phyloP scores from a whole-genome alignment of 805 yeast species.

The Barnettozyma salicaria region DNA sequence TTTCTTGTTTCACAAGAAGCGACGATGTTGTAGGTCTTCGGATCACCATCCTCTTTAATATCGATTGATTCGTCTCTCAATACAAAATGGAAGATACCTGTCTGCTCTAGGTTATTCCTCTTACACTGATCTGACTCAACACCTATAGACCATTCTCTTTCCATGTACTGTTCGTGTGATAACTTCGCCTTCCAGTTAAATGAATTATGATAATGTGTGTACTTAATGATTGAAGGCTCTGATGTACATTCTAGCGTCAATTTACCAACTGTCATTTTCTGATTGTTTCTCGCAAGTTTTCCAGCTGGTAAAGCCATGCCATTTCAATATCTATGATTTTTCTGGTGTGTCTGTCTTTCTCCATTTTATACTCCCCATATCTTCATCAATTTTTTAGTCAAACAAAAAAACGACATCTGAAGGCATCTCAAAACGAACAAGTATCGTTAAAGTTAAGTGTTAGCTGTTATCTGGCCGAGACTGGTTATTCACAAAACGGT shows the following conservation, averaged over 20 bases:
- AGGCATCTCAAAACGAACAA: conserved; percentile 5
- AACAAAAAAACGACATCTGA: conserved; percentile 7
- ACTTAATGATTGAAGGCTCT: conserved; percentile 31
- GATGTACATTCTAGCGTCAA: conserved; percentile 14
- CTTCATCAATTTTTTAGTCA: too few species aligned
- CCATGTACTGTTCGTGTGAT: conserved; percentile 31
- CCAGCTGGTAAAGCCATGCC: too few species aligned
- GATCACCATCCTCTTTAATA: conserved; percentile 15
- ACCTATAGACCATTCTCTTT: conserved; percentile 32
- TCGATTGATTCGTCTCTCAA: conserved; percentile 26
- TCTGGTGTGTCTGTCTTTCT: too few species aligned
- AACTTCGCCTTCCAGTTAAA: conserved; percentile 31
- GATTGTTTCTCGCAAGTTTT: not conserved
- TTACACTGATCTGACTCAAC: conserved; percentile 24
- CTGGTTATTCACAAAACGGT: not conserved
- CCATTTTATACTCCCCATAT: too few species aligned
- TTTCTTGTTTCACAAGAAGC: conserved; percentile 37
- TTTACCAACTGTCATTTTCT: conserved; percentile 5
- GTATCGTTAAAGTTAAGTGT: conserved; percentile 10
- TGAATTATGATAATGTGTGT: conserved; percentile 32
- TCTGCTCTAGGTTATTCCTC: conserved; percentile 10
- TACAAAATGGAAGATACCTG: conserved; percentile 34
- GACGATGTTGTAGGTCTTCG: conserved; percentile 30
- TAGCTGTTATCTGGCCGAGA: not conserved
- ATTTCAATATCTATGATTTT: too few species aligned